phyloP scores from a whole-genome alignment of 2,329 filamentous ascomycete species.

The Microascus cirrosus region DNA sequence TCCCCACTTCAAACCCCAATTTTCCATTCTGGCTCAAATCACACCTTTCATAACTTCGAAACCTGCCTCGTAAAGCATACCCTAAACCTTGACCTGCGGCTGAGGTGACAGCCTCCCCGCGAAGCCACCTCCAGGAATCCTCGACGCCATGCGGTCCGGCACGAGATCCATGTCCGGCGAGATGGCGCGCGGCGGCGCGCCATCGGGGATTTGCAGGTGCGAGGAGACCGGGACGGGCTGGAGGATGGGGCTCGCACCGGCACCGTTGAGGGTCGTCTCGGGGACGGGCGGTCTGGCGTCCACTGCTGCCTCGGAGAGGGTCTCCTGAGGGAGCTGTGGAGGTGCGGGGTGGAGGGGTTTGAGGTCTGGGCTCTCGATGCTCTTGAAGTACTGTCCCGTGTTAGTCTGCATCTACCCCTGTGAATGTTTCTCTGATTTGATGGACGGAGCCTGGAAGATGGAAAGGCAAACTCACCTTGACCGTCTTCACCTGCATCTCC shows the following conservation, averaged over 20 bases:
- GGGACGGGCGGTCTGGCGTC: slow-evolving; percentile 28
- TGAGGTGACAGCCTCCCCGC: slow-evolving; percentile 33
- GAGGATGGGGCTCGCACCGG: not conserved
- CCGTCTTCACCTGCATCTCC: slow-evolving; percentile 63
- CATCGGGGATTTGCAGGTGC: not conserved
- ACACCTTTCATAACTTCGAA: too few species aligned
- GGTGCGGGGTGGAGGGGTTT: slow-evolving; percentile 3
- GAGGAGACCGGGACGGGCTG: not conserved
- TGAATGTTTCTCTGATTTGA: too few species aligned
- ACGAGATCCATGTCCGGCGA: slow-evolving; percentile 48
- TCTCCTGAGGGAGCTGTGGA: slow-evolving; percentile 1
- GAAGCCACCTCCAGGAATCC: slow-evolving; percentile 21
- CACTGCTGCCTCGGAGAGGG: slow-evolving; percentile 12
- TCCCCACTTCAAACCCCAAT: not conserved
- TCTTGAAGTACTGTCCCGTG: slow-evolving; percentile 51
- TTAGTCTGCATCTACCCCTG: not conserved
- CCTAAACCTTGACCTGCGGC: slow-evolving; percentile 9
- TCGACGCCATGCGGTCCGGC: slow-evolving; percentile 51
- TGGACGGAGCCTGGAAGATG: too few species aligned
- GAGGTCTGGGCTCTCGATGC: slow-evolving; percentile 36
- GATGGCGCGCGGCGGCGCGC: slow-evolving; percentile 17
- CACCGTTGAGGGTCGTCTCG: slow-evolving; percentile 24
- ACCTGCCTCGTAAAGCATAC: too few species aligned
- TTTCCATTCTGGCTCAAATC: too few species aligned
- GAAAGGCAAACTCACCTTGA: slow-evolving; percentile 35